These are phyloP conservation scores for Dimocarpus longan DNA, from an alignment of 345 rosid species.

Conservation along the genomic window DNA sequence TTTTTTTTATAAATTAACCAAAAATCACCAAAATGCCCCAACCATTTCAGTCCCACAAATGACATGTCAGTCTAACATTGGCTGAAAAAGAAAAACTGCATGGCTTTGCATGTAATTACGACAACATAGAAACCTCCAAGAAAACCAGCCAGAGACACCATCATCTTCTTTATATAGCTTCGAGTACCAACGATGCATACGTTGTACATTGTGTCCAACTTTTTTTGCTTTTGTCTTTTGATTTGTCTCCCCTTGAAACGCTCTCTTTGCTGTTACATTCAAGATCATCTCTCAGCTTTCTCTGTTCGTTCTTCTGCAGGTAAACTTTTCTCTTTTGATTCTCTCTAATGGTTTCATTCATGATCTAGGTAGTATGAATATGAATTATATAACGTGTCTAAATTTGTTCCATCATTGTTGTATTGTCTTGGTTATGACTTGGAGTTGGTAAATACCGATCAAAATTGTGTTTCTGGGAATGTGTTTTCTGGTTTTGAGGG, in stretches of 20 bases:
- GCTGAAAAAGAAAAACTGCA: neutral
- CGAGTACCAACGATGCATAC: neutral
- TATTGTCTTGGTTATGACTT: neutral
- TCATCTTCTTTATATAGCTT: neutral
- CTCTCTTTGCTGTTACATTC: neutral
- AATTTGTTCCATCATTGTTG: slow-evolving; percentile 6
- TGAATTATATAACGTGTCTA: neutral
- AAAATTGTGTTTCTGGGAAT: neutral
- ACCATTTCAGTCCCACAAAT: neutral
- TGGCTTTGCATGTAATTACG: neutral
- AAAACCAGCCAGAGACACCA: neutral
- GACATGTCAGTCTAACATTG: neutral
- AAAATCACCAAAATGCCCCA: neutral
- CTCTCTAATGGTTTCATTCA: neutral
- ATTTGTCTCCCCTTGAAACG: slow-evolving; percentile 12
- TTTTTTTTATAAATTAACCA: neutral
- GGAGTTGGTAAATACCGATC: neutral
- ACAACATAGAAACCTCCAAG: neutral
- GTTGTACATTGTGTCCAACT: neutral
- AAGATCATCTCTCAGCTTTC: slow-evolving; percentile 2
- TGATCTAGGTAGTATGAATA: neutral
- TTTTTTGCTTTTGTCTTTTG: neutral
- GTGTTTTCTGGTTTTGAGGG: neutral
- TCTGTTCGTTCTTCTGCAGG: slow-evolving; percentile 21
- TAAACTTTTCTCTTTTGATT: neutral